A percentile compares a stretch with the other conserved stretches of the same genome.
These are phyloP conservation scores for Hylodesmum podocarpum DNA, from an alignment of 306 rosid genomes.

Conservation along the genomic window DNA sequence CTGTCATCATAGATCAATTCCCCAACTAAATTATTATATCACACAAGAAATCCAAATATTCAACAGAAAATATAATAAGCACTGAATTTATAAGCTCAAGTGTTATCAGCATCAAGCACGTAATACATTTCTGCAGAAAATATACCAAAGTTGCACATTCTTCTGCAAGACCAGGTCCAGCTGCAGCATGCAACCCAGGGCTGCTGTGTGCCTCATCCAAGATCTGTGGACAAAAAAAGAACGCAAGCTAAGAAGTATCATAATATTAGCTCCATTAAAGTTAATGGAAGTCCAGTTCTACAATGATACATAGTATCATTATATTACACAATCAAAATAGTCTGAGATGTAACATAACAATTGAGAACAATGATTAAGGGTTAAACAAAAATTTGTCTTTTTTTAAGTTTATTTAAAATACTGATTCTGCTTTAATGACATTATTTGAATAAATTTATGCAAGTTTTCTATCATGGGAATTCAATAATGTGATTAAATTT, in stretches of 20 bases:
- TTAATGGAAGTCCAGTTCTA: slow-evolving; percentile 12
- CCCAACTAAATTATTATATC: slow-evolving; percentile 6
- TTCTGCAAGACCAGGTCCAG: slow-evolving; percentile 98
- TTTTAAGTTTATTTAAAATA: neutral
- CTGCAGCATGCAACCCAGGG: slow-evolving; percentile 91
- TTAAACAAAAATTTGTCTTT: neutral
- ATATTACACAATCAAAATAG: slow-evolving; percentile 18
- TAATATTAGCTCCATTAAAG: slow-evolving; percentile 10
- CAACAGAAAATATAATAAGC: neutral
- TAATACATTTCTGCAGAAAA: slow-evolving; percentile 16
- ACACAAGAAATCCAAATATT: neutral
- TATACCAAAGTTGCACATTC: slow-evolving; percentile 89
- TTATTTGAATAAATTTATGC: neutral
- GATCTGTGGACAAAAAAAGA: slow-evolving; percentile 50
- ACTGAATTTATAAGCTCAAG: slow-evolving; percentile 11
- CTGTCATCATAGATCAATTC: slow-evolving; percentile 2
- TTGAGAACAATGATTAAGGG: neutral
- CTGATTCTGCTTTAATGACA: slow-evolving; percentile 1
- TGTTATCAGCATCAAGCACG: neutral
- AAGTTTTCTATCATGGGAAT: neutral
- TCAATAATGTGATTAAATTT: slow-evolving; percentile 12
- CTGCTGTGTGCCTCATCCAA: slow-evolving; percentile 99
- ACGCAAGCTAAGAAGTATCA: slow-evolving; percentile 23
- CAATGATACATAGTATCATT: slow-evolving; percentile 9
- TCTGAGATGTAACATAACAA: neutral